Percentiles rank a stretch among this genome's conserved stretches.
Conservation (phyloP, 225 moss, liverwort and hornwort species). For the Marchantia polymorpha region DNA sequence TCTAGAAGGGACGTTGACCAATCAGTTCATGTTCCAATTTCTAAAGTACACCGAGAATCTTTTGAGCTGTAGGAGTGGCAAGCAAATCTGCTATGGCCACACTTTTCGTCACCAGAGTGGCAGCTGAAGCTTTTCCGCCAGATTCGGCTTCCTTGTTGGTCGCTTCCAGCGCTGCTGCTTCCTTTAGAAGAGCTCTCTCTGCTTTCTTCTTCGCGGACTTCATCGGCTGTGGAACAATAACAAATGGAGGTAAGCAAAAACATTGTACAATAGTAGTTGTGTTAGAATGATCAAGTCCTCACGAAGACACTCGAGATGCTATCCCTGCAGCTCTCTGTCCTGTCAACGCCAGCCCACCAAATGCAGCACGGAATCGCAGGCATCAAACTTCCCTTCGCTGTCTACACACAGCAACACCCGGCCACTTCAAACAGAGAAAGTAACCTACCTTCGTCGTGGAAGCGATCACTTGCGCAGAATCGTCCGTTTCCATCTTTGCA, state of each 20-base stretch:
- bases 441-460: not conserved
- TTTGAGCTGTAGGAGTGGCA: slow-evolving; percentile 17
- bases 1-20: not conserved
- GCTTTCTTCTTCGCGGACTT: not conserved
- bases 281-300: too few species aligned
- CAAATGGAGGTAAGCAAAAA: not conserved
- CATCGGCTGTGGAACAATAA: not conserved
- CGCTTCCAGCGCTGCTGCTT: not conserved
- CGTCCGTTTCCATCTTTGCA: not conserved
- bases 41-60: slow-evolving; percentile 11
- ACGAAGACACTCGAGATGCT: too few species aligned
- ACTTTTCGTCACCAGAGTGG: not conserved
- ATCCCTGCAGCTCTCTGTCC: too few species aligned
- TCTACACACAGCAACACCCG: too few species aligned
- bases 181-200: not conserved
- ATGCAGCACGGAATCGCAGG: too few species aligned
- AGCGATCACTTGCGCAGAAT: not conserved
- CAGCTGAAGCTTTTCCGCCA: not conserved
- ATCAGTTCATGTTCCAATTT: not conserved
- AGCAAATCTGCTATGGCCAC: slow-evolving; percentile 14
- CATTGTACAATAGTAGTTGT: too few species aligned
- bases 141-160: not conserved
- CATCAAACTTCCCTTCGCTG: too few species aligned
- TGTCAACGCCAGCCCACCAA: too few species aligned
- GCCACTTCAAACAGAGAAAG: too few species aligned